These are phyloP conservation scores for Pseudocercospora macadamiae DNA, from an alignment of 2,329 filamentous ascomycete species.

Conservation along the genomic window DNA sequence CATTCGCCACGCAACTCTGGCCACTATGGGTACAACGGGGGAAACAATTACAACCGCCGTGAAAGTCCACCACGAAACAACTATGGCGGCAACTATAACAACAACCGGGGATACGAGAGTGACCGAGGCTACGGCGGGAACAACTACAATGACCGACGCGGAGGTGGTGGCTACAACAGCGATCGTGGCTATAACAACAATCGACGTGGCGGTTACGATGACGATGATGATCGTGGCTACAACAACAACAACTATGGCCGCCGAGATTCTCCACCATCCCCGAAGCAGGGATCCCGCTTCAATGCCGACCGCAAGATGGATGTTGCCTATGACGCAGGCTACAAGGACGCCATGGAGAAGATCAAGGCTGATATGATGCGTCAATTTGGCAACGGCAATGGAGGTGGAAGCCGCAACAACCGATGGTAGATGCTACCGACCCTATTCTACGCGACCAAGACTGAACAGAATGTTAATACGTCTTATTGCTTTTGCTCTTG, in stretches of 20 bases:
- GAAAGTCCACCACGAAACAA: slow-evolving; percentile 6
- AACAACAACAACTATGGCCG: slow-evolving; percentile 4
- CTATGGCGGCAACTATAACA: slow-evolving; percentile 15
- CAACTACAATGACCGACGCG: background rate
- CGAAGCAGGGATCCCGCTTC: slow-evolving; percentile 19
- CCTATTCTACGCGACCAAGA: background rate
- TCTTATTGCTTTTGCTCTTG: background rate
- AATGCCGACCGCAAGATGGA: slow-evolving; percentile 29
- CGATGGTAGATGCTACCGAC: background rate
- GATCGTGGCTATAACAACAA: slow-evolving; percentile 12
- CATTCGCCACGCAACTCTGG: slow-evolving; percentile 9
- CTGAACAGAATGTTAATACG: background rate
- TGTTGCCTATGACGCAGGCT: slow-evolving; percentile 30
- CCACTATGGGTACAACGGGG: slow-evolving; percentile 1
- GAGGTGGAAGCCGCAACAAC: background rate
- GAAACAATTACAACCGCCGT: slow-evolving; percentile 7
- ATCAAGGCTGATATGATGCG: slow-evolving; percentile 30
- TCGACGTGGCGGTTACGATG: background rate
- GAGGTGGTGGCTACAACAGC: background rate
- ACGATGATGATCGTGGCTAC: slow-evolving; percentile 1
- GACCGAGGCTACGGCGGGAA: slow-evolving; percentile 2
- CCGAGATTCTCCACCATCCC: slow-evolving; percentile 5
- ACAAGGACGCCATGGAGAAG: slow-evolving; percentile 30
- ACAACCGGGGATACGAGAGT: slow-evolving; percentile 11
- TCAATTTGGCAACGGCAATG: slow-evolving; percentile 15